Base-by-base conservation (phyloP, 495 filamentous ascomycete genomes). In the Extremus antarcticus region DNA sequence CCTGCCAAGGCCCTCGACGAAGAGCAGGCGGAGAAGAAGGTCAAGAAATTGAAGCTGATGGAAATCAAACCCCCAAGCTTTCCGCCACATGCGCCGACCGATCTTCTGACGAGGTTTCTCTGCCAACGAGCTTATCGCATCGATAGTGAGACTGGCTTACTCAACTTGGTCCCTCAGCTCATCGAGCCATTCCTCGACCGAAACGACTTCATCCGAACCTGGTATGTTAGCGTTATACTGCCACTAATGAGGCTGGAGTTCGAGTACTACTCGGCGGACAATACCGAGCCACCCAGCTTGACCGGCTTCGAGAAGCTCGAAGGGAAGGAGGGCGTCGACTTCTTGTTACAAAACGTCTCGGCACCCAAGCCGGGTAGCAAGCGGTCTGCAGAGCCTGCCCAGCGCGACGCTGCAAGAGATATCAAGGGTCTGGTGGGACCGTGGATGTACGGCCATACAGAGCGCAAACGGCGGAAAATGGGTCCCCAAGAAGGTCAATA, bases 191-290 rank as follows among this genome's bases (percentile, higher is more conserved):
- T 95, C 65, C 74, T 94, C 43, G 69, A 82, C 35, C 80, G 77
- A 50, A 82, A 82, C 16, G 72, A 80, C 15, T 74, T 74, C 40
- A 68, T 95, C 47, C 78, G 84, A 55, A 81, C 74, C 43, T 88
- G 89, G 84, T 76, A 87, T 64, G 77, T 94, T 24, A 89, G 89
- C 0, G 82, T 76, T 19, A 73, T 94, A 19, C 72, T 96, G 21
- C 90, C 90, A 0, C 73, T 94, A 1, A 70, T 91, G 16, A 78
- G 90, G 50, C 74, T 89, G n/a, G 86, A 86, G 62, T 86, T 86
- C 65, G 88, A 92, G 72, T 92, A 88, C 63, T 86, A 94, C 57
- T 79, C 85, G 0, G 67, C 77, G 25, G 74, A 77, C 11, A 76
- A 75, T 15, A 69, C 73, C 13, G 61, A 70, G 22, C 8, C 70